Conservation (phyloP, 441 rosid genomes). For the Brassica balearica region DNA sequence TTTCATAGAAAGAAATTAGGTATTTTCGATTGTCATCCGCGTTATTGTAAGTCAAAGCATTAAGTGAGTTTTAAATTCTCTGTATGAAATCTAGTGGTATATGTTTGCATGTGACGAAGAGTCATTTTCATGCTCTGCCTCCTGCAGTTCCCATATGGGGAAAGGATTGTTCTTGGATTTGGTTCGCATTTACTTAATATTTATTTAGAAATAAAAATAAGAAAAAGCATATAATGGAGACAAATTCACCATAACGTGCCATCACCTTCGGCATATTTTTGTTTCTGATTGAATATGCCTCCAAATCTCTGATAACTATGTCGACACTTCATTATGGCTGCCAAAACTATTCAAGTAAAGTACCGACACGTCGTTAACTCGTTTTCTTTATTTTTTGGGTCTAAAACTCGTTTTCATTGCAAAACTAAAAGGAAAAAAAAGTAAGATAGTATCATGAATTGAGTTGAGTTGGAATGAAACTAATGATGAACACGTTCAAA, state of each 20-base stretch:
- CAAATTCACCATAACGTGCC: slow-evolving; percentile 39
- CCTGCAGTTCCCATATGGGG: slow-evolving; percentile 16
- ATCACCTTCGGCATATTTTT: slow-evolving; percentile 39
- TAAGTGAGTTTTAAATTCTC: background rate
- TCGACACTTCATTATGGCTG: slow-evolving; percentile 12
- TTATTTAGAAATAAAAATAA: slow-evolving; percentile 10
- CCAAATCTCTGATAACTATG: slow-evolving; percentile 2
- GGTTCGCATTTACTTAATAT: slow-evolving; percentile 16
- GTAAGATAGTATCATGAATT: background rate
- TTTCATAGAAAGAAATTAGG: background rate
- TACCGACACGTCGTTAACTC: slow-evolving; percentile 31
- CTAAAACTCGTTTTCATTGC: background rate
- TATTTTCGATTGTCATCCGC: background rate
- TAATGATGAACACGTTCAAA: background rate
- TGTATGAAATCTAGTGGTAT: slow-evolving; percentile 14
- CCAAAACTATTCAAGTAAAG: background rate
- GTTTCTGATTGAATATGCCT: slow-evolving; percentile 37
- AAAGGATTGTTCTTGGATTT: slow-evolving; percentile 32
- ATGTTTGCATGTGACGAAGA: slow-evolving; percentile 7
- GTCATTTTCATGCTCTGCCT: slow-evolving; percentile 26
- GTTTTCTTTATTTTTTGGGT: background rate
- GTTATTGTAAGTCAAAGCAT: background rate
- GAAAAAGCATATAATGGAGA: slow-evolving; percentile 25
- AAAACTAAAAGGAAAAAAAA: background rate
- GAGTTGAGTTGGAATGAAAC: background rate